These are phyloP conservation scores for Niebla homalea DNA, from an alignment of 495 filamentous ascomycete species.

Conservation along the genomic window DNA sequence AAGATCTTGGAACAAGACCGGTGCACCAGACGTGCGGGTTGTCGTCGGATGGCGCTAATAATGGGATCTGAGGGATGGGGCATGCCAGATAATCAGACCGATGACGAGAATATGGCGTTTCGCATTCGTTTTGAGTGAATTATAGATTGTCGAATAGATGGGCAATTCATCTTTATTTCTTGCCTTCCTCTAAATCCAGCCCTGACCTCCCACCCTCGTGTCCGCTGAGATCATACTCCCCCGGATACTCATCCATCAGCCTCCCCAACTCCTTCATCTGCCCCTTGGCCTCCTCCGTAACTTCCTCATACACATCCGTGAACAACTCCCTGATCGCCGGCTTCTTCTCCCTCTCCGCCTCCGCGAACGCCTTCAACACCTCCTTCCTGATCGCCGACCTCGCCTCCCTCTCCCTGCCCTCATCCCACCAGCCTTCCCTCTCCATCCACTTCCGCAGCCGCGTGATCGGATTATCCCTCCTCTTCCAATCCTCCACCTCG, in stretches of 20 bases:
- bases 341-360: conserved; percentile 84
- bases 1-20: too few relatives aligned
- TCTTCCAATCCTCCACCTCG: conserved; percentile 97
- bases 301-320: conserved; percentile 72
- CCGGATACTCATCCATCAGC: conserved; percentile 73
- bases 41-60: too few relatives aligned
- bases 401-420: conserved; percentile 64
- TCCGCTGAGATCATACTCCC: conserved; percentile 76
- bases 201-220: conserved; percentile 68
- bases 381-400: conserved; percentile 54
- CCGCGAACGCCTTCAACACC: conserved; percentile 69
- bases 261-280: conserved; percentile 71
- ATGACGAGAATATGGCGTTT: too few relatives aligned
- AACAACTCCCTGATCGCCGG: conserved; percentile 67
- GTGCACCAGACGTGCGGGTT: too few relatives aligned
- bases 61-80: too few relatives aligned
- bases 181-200: conserved; percentile 22
- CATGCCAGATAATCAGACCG: too few relatives aligned
- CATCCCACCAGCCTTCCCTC: conserved; percentile 65
- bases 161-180: too few relatives aligned
- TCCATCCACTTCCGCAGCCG: conserved; percentile 88
- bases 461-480: conserved; percentile 87
- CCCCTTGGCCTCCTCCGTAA: conserved; percentile 65
- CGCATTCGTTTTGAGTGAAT: too few relatives aligned
- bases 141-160: too few relatives aligned